Percentiles rank a stretch among this genome's conserved stretches.
phyloP scores from a whole-genome alignment of 1,284 basidiomycete genomes.

The Ustilago trichophora region DNA sequence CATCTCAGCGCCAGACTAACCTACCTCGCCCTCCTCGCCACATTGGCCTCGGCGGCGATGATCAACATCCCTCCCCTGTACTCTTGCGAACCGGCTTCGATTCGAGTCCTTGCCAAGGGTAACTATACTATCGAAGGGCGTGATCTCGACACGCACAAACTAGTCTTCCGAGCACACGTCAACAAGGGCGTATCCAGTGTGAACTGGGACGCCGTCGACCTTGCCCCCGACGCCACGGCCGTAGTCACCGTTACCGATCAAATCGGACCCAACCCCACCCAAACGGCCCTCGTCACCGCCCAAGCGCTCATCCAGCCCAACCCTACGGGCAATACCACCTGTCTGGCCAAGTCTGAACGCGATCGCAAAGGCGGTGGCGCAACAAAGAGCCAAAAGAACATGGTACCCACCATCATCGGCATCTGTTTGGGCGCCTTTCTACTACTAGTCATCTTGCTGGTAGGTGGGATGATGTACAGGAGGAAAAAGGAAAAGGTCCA shows the following conservation, averaged over 20 bases:
- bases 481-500: constrained; percentile 21
- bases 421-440: constrained; percentile 21
- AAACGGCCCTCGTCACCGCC: constrained; percentile 1
- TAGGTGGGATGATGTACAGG: constrained; percentile 24
- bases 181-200: constrained; percentile 5
- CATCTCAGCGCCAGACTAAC: neutral
- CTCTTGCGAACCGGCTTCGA: constrained; percentile 29
- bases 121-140: constrained; percentile 41
- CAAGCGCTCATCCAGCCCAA: constrained; percentile 6
- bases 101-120: constrained; percentile 18
- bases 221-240: constrained; percentile 15
- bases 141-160: constrained; percentile 14
- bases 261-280: neutral
- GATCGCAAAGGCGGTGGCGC: neutral
- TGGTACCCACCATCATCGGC: constrained; percentile 34
- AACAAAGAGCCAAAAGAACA: constrained; percentile 11
- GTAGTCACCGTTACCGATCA: constrained; percentile 27
- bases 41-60: neutral
- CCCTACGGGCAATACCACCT: constrained; percentile 18
- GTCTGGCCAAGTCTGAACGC: neutral
- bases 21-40: neutral
- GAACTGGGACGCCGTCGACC: constrained; percentile 28
- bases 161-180: constrained; percentile 20
- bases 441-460: constrained; percentile 16
- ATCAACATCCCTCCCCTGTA: constrained; percentile 23